These are phyloP conservation scores for Apiospora sp. DNA, from an alignment of 2,329 filamentous ascomycete species.

Conservation along the genomic window DNA sequence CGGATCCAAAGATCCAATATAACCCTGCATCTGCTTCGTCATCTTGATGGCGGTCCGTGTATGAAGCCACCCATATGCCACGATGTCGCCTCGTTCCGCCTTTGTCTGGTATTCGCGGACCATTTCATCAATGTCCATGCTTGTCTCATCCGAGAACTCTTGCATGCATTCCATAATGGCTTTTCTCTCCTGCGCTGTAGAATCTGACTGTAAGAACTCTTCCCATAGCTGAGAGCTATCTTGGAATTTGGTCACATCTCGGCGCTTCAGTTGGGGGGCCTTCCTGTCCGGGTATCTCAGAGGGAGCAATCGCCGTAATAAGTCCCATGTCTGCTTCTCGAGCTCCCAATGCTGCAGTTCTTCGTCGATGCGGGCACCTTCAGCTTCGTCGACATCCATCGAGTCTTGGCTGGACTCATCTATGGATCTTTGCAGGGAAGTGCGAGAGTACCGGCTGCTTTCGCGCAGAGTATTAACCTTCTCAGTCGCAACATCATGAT, in stretches of 20 bases:
- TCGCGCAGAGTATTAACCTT: constrained; percentile 52
- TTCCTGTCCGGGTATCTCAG: constrained; percentile 64
- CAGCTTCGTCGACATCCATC: constrained; percentile 64
- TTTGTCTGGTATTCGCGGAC: constrained; percentile 78
- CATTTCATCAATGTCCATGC: constrained; percentile 77
- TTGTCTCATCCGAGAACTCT: constrained; percentile 70
- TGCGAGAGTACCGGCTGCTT: constrained; percentile 11
- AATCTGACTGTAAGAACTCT: constrained; percentile 77
- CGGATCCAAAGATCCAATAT: constrained; percentile 70
- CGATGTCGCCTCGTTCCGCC: constrained; percentile 80
- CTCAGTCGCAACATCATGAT: constrained; percentile 63
- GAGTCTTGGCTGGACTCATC: constrained; percentile 49
- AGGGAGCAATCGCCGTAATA: constrained; percentile 78
- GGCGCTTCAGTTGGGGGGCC: constrained; percentile 44
- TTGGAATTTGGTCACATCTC: constrained; percentile 41
- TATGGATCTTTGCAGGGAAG: constrained; percentile 27
- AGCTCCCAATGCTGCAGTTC: constrained; percentile 74
- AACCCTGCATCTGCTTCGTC: constrained; percentile 79
- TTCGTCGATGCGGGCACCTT: constrained; percentile 45
- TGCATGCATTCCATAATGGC: constrained; percentile 88
- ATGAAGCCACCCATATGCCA: constrained; percentile 90
- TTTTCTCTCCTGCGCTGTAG: constrained; percentile 78
- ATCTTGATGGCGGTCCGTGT: constrained; percentile 90
- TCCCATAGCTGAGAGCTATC: constrained; percentile 59
- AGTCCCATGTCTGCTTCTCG: constrained; percentile 90